Percentiles rank a stretch among this genome's conserved stretches.
Evolutionary conservation across 805 yeast species (phyloP).

Genomic region (Pichia deserticola): DNA sequence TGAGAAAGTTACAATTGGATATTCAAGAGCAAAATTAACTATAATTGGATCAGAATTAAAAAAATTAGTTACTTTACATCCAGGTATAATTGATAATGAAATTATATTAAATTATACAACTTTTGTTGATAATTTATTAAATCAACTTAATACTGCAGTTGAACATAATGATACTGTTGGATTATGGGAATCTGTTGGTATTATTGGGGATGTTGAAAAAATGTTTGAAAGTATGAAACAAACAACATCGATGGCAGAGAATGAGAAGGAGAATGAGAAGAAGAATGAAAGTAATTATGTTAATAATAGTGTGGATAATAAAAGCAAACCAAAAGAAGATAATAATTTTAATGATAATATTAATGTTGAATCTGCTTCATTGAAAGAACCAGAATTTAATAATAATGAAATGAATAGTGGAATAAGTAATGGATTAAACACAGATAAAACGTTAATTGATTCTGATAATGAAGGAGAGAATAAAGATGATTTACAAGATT

Average conservation of each 20-base stretch:
- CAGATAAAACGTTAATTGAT: conserved; percentile 1
- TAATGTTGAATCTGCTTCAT: neutral
- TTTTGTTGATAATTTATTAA: conserved; percentile 51
- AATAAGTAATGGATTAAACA: neutral
- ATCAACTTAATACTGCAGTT: conserved; percentile 51
- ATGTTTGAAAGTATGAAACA: conserved; percentile 55
- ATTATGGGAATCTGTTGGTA: conserved; percentile 59
- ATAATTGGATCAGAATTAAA: conserved; percentile 59
- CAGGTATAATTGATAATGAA: conserved; percentile 28
- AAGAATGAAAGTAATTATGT: neutral
- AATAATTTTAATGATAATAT: neutral
- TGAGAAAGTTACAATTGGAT: conserved; percentile 48
- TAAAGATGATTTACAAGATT: neutral
- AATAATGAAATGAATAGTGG: neutral
- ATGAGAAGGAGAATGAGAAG: neutral
- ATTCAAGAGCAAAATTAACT: conserved; percentile 59
- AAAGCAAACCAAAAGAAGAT: neutral
- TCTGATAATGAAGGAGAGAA: neutral
- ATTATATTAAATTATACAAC: conserved; percentile 45
- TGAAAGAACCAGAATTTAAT: neutral
- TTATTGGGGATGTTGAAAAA: conserved; percentile 62
- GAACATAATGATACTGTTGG: conserved; percentile 46
- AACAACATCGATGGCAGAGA: conserved; percentile 4
- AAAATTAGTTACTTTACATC: conserved; percentile 11
- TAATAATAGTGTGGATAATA: neutral